A percentile compares a stretch with the other conserved stretches of the same genome.
These are phyloP conservation scores for Domatiomyces catenatus DNA, from an alignment of 2,329 filamentous ascomycete species.

Conservation along the genomic window DNA sequence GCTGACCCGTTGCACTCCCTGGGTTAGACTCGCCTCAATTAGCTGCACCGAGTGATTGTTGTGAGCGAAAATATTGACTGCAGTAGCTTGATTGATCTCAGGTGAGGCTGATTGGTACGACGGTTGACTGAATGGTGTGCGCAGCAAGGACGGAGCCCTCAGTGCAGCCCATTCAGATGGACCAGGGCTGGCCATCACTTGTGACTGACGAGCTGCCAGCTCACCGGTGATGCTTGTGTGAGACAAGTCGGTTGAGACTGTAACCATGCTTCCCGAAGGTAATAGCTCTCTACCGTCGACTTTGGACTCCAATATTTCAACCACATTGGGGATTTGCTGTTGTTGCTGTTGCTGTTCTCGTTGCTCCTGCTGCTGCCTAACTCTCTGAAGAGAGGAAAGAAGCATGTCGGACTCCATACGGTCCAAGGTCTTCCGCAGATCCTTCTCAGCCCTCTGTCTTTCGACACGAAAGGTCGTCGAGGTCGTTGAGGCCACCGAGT, in stretches of 20 bases:
- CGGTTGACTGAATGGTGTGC: constrained; percentile 32
- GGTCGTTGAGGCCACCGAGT: constrained; percentile 25
- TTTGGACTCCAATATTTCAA: neutral
- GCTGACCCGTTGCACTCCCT: constrained; percentile 20
- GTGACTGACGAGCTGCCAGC: neutral
- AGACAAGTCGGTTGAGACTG: neutral
- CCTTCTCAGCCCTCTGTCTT: constrained; percentile 14
- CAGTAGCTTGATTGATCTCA: constrained; percentile 47
- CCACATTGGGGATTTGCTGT: neutral
- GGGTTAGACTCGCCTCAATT: constrained; percentile 36
- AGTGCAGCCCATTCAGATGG: constrained; percentile 26
- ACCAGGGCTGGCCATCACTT: constrained; percentile 6
- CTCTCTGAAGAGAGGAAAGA: constrained; percentile 1
- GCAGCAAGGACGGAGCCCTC: constrained; percentile 34
- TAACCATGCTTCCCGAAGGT: neutral
- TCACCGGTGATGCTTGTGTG: neutral
- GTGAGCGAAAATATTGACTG: constrained; percentile 46
- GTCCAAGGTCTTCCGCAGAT: constrained; percentile 15
- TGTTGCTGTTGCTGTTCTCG: neutral
- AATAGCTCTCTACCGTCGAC: neutral
- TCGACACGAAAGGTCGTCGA: constrained; percentile 26
- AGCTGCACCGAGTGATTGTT: constrained; percentile 49
- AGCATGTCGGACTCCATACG: constrained; percentile 17
- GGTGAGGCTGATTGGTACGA: constrained; percentile 35
- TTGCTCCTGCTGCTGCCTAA: neutral